Percentiles rank a stretch among this genome's conserved stretches.
Conservation (phyloP, 208 protist genomes). For the Leishmania braziliensis region DNA sequence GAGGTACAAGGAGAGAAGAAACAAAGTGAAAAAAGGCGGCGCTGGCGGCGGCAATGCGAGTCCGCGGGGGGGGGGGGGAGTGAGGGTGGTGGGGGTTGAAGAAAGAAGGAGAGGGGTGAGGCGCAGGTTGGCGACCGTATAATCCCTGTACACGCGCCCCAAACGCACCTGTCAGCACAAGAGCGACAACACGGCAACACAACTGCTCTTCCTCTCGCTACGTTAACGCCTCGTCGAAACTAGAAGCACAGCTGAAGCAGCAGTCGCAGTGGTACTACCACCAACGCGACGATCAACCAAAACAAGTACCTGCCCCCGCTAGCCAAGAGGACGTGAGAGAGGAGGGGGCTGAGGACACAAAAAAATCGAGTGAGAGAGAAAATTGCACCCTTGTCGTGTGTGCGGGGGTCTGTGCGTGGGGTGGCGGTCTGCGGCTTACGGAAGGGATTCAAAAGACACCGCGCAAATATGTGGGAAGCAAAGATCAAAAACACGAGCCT, state of each 20-base stretch:
- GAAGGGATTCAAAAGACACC: neutral
- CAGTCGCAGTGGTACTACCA: neutral
- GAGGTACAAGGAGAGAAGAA: conserved; percentile 12
- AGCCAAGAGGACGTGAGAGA: neutral
- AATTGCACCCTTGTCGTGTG: neutral
- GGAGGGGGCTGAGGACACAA: no score
- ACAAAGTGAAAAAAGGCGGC: neutral
- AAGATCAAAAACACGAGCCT: neutral
- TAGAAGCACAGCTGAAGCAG: neutral
- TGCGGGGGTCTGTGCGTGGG: neutral
- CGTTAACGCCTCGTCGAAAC: neutral
- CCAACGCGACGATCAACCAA: neutral
- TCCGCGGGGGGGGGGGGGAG: neutral
- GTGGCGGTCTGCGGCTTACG: neutral
- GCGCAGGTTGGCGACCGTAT: neutral
- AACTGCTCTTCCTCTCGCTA: neutral
- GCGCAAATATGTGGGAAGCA: neutral
- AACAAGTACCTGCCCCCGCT: neutral
- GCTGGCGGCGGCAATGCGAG: neutral
- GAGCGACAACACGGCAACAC: neutral
- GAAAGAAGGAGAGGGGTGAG: neutral
- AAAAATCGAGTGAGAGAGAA: neutral
- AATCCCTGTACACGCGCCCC: neutral
- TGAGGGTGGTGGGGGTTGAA: neutral
- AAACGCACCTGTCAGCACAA: neutral